Conservation (phyloP, 495 filamentous ascomycete genomes). For the Saxophila tyrrhenica region DNA sequence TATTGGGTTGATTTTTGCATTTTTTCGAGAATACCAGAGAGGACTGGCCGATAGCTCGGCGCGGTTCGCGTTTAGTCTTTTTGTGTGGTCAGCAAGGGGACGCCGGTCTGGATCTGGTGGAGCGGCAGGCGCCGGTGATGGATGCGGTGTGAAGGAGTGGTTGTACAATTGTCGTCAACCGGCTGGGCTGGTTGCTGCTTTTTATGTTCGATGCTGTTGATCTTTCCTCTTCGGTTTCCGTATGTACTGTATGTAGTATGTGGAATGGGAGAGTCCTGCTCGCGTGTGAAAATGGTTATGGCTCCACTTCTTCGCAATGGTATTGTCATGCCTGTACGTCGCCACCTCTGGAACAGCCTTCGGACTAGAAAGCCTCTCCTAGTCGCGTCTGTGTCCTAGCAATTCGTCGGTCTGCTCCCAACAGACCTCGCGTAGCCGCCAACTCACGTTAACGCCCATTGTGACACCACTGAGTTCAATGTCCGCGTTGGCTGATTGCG, state of each 20-base stretch:
- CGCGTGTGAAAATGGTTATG: neutral
- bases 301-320: too few species aligned
- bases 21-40: neutral
- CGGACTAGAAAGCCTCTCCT: too few species aligned
- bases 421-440: too few species aligned
- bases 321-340: too few species aligned
- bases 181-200: constrained; percentile 1
- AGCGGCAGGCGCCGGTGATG: neutral
- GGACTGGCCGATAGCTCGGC: neutral
- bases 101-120: neutral
- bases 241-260: neutral
- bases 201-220: neutral
- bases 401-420: too few species aligned
- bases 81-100: neutral
- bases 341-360: too few species aligned
- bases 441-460: too few species aligned
- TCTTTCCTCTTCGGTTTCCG: neutral
- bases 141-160: neutral
- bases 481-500: too few species aligned
- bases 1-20: neutral
- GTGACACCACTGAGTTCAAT: too few species aligned
- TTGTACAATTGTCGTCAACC: neutral
- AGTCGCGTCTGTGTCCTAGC: too few species aligned
- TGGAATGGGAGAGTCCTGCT: constrained; percentile 1
- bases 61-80: neutral